Evolutionary conservation across 202 grass and related monocot species (phyloP).

Genomic region (Zoysia matrella): DNA sequence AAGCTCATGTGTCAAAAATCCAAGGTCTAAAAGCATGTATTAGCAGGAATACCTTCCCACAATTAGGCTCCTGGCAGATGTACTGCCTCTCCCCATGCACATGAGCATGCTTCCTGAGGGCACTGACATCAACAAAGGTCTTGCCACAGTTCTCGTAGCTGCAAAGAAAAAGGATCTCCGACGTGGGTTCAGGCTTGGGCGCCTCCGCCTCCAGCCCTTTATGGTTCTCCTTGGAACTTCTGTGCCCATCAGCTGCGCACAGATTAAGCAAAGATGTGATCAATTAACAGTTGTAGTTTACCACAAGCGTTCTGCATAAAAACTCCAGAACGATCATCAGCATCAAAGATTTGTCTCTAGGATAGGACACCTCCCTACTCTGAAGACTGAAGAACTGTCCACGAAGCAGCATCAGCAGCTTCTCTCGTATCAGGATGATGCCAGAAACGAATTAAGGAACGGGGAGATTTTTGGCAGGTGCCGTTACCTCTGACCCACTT

Average conservation of each 20-base stretch:
- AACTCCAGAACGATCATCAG: background rate
- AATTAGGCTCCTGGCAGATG: conserved; percentile 76
- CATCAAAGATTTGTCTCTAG: background rate
- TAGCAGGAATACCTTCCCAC: conserved; percentile 72
- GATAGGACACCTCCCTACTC: background rate
- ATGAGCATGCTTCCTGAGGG: conserved; percentile 75
- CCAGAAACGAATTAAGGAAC: background rate
- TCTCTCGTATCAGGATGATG: no score
- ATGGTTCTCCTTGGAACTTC: conserved; percentile 48
- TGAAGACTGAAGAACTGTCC: background rate
- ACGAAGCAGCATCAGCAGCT: no score
- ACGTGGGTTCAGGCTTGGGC: conserved; percentile 65
- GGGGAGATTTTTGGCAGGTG: background rate
- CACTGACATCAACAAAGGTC: conserved; percentile 73
- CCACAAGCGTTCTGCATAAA: background rate
- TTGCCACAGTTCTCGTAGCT: conserved; percentile 48
- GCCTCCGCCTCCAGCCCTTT: conserved; percentile 42
- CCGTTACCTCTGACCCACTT: conserved; percentile 85
- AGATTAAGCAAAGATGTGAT: background rate
- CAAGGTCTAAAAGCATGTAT: background rate
- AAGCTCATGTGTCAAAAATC: background rate
- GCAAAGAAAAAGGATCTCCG: conserved; percentile 56
- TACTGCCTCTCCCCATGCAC: conserved; percentile 81
- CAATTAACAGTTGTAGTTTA: background rate
- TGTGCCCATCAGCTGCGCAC: conserved; percentile 68